Conservation (phyloP, 192 early-diverging fungal genomes). For the Podila horticola region DNA sequence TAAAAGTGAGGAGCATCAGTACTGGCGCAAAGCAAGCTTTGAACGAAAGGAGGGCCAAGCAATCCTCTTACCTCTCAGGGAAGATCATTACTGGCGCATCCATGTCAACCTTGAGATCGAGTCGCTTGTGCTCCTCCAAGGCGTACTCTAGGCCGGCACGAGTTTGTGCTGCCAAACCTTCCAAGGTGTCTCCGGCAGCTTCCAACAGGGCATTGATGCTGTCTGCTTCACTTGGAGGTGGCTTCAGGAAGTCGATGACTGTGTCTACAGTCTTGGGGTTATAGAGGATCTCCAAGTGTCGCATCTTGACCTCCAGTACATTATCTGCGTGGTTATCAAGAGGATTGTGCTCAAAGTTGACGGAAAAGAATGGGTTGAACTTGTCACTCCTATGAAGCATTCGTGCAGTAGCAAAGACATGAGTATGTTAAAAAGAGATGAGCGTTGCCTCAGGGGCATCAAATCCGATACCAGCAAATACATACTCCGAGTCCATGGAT, state of each 20-base stretch:
- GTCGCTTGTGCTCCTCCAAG: constrained; percentile 87
- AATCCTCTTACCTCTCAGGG: constrained; percentile 67
- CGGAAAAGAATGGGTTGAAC: constrained; percentile 73
- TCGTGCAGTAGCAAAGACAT: not conserved
- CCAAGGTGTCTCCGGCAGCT: constrained; percentile 86
- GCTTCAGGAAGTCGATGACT: constrained; percentile 85
- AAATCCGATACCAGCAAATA: too few relatives aligned
- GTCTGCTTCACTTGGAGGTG: constrained; percentile 78
- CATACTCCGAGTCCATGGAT: constrained; percentile 19
- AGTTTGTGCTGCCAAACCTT: constrained; percentile 90
- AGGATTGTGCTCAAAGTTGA: constrained; percentile 88
- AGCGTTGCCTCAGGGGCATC: not conserved
- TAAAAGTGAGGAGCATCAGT: constrained; percentile 5
- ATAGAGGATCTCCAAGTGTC: constrained; percentile 91
- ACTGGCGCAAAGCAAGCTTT: not conserved
- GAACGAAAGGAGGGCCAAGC: not conserved
- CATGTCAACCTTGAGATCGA: constrained; percentile 94
- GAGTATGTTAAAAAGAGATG: too few relatives aligned
- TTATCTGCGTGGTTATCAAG: constrained; percentile 91
- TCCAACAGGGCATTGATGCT: constrained; percentile 73
- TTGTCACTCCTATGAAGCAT: not conserved
- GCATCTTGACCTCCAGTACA: constrained; percentile 83
- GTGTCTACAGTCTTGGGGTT: constrained; percentile 81
- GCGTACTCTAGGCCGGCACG: constrained; percentile 84
- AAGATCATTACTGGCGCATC: constrained; percentile 96